phyloP scores from a whole-genome alignment of 129 eudicot species.

The Lonicera japonica region DNA sequence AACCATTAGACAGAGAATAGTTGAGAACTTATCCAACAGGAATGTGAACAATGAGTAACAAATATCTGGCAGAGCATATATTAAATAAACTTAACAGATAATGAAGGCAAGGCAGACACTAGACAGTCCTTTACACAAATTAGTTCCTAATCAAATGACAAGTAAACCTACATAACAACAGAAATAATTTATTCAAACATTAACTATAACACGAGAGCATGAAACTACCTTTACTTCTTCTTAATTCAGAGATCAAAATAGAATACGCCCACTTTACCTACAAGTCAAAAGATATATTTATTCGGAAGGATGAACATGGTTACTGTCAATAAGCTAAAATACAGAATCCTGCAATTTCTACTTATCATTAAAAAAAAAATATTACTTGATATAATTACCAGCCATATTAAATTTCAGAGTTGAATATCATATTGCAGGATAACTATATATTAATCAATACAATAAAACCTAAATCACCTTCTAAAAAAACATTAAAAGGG shows the following conservation, averaged over 20 bases:
- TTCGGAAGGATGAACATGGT: conserved; percentile 63
- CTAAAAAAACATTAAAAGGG: background rate
- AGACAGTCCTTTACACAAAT: background rate
- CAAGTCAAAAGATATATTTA: conserved; percentile 86
- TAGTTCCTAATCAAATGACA: background rate
- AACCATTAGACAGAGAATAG: too few species aligned
- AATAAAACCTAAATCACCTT: background rate
- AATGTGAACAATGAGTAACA: too few species aligned
- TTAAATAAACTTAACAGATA: background rate
- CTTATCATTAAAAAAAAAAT: conserved; percentile 8
- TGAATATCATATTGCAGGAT: background rate
- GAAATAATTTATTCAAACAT: background rate
- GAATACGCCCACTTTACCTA: conserved; percentile 94
- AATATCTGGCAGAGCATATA: too few species aligned
- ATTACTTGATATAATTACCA: conserved; percentile 2
- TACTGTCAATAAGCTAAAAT: conserved; percentile 41
- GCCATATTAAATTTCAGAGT: background rate
- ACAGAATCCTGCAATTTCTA: conserved; percentile 31
- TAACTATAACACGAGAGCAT: conserved; percentile 42
- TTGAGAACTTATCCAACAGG: too few species aligned
- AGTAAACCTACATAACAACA: background rate
- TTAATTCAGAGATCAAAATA: conserved; percentile 96
- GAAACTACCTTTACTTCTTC: conserved; percentile 98
- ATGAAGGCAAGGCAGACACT: conserved; percentile 4
- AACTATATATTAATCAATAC: background rate